Evolutionary conservation across 2,329 filamentous ascomycete genomes (phyloP), one percentile per base, ranked within the genome.

Genomic region (Ceratocystis lukuohia): DNA sequence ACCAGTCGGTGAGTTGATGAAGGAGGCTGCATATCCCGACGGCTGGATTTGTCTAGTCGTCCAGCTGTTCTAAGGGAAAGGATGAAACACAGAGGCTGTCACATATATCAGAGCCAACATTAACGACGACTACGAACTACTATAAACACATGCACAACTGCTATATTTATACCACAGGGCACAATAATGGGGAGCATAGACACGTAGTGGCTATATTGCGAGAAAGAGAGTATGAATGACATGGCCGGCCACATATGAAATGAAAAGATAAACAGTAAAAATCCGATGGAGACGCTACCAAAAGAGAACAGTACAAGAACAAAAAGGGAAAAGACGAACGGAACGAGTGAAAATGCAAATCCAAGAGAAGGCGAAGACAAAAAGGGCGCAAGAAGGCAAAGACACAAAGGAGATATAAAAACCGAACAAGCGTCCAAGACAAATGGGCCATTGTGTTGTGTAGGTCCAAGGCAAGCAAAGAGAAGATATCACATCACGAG

Each of bases 31-130:
- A 1, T 97, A 96, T 78, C 86, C 91, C 0, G 94, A 99, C 76
- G 94, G 94, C 0, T 99, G 92, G 88, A 75, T 96, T 30, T 90
- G 91, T 74, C 76, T 96, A 53, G 88, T 91, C 64, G 83, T 96
- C n/a, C 56, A 64, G 30, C 30, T 67, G 63, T 67, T 67, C 37
- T 67, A 30, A 44, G 37, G 28, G 46, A 17, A 10, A 22, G 20
- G 22, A 12, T n/a, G 22, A 30, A 50, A 44, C n/a, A 25, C 20
- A 25, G 33, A 57, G 15, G n/a, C 10, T 25, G 22, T 25, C 25
- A 30, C 12, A 30, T 3, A 56, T 5, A 15, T 22, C n/a, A 48
- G 46, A 48, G 46, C 17, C 48, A 22, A 22, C 17, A 20, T 10
- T 53, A 4, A 28, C 48, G 20, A 53, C 48, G 48, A 10, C 20